Evolutionary conservation across 129 eudicot genomes (phyloP), one percentile per base, ranked within the genome.

Genomic region (Escallonia herrerae): DNA sequence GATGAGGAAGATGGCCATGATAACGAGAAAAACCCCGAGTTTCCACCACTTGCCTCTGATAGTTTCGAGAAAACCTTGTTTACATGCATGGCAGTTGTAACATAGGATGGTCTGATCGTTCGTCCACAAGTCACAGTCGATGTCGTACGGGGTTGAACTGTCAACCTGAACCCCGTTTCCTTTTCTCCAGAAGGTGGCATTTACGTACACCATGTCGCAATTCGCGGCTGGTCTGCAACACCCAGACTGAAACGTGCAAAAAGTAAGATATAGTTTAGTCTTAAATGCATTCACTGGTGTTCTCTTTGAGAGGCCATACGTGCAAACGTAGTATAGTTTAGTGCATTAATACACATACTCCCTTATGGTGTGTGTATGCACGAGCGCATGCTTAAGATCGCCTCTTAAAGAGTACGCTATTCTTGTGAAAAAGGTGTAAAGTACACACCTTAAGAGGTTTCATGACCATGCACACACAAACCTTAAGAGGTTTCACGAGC

Each of bases 221-320:
- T 9, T 63, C 51, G 77, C 56, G 22, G 87, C 84, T 7, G 87
- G 87, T 65, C 57, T 79, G 77, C 87, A 82, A 66, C 87, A 82
- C 60, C 87, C 87, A 4, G 69, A 64, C 87, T 82, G 10, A 49
- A 44, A 65, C 33, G 33, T 22, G 33, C 33, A 1, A 22, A 22
- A n/a, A n/a, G n/a, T n/a, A n/a, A n/a, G 0, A 22, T 22, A 22
- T 22, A 22, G 33, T 22, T 22, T 22, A 22, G 33, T 22, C 33
- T 22, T 22, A 22, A 22, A 22, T 22, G 33, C 33, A 22, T 22
- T 22, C 33, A 22, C 33, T 22, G 33, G 33, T 22, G 33, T 22
- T 22, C 33, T 22, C 33, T 22, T 22, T 22, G 33, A 22, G 33
- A 22, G 33, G 33, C 33, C 33, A 22, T 22, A 22, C 33, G 33